Percentiles rank a stretch among this genome's conserved stretches.
Evolutionary conservation across 1,284 basidiomycete genomes (phyloP).

Genomic region (Anthracocystis panici-leucophaei): DNA sequence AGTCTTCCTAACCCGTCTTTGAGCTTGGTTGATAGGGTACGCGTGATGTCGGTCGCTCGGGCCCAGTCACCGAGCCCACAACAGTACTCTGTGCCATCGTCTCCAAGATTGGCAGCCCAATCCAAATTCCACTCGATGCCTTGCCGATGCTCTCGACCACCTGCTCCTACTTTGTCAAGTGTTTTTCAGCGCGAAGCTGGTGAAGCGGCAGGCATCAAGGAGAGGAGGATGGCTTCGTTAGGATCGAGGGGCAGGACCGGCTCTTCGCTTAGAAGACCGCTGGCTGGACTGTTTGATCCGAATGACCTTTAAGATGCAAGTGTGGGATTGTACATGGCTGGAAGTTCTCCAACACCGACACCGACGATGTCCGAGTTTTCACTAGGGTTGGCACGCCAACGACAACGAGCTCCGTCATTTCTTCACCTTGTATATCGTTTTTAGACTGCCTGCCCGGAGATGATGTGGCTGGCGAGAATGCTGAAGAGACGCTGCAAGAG

Average conservation of each 20-base stretch:
- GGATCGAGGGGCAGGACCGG: neutral
- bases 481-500: slow-evolving; percentile 4
- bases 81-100: slow-evolving; percentile 2
- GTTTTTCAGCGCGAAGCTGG: neutral
- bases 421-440: neutral
- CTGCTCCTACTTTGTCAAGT: neutral
- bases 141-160: slow-evolving; percentile 8
- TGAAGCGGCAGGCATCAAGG: slow-evolving; percentile 6
- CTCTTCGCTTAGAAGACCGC: slow-evolving; percentile 1
- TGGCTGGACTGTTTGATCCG: slow-evolving; percentile 6
- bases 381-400: neutral
- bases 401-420: slow-evolving; percentile 6
- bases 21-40: slow-evolving; percentile 20
- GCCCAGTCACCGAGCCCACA: slow-evolving; percentile 12
- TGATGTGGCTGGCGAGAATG: neutral
- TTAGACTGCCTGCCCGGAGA: neutral
- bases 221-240: slow-evolving; percentile 15
- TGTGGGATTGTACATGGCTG: neutral
- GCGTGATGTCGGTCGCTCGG: slow-evolving; percentile 7
- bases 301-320: neutral
- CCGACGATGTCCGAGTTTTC: slow-evolving; percentile 12
- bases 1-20: slow-evolving; percentile 10
- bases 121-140: slow-evolving; percentile 27
- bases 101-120: slow-evolving; percentile 1
- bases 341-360: neutral